Percentiles rank a stretch among this genome's conserved stretches.
These are phyloP conservation scores for Scleroderma bovista DNA, from an alignment of 768 basidiomycete species.

Conservation along the genomic window DNA sequence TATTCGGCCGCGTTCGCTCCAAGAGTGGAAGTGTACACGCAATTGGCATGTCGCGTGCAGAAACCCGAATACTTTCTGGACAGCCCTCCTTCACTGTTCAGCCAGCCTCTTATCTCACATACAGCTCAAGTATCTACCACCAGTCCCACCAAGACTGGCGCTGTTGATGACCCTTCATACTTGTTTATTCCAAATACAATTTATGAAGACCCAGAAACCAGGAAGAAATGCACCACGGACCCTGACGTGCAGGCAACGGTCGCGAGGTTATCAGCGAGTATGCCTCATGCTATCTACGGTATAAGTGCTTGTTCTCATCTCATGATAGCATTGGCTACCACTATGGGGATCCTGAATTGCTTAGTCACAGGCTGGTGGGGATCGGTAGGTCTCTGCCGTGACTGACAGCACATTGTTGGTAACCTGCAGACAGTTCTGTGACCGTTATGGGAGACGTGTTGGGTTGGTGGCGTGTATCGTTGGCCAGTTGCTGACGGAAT, in stretches of 20 bases:
- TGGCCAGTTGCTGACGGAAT: slow-evolving; percentile 58
- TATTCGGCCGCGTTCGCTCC: slow-evolving; percentile 59
- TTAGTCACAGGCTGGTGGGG: slow-evolving; percentile 87
- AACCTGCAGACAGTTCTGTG: slow-evolving; percentile 50
- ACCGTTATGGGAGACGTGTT: slow-evolving; percentile 65
- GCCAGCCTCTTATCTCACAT: neutral
- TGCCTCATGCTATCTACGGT: slow-evolving; percentile 11
- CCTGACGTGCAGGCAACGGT: slow-evolving; percentile 71
- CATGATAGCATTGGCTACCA: slow-evolving; percentile 22
- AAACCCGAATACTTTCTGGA: slow-evolving; percentile 46
- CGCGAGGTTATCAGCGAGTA: slow-evolving; percentile 59
- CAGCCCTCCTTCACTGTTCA: neutral
- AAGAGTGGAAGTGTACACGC: slow-evolving; percentile 65
- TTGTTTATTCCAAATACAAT: slow-evolving; percentile 3
- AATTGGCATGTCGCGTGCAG: slow-evolving; percentile 60
- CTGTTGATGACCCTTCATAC: neutral
- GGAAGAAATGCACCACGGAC: slow-evolving; percentile 51
- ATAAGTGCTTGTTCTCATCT: neutral
- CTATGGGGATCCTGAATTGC: slow-evolving; percentile 69
- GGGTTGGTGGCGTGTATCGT: slow-evolving; percentile 57
- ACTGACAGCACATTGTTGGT: neutral
- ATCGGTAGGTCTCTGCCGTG: slow-evolving; percentile 42
- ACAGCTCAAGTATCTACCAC: neutral
- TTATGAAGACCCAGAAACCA: slow-evolving; percentile 1
- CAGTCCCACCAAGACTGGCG: neutral